Evolutionary conservation across 345 rosid species (phyloP), one percentile per base, ranked within the genome.

Genomic region (Brassica carinata): DNA sequence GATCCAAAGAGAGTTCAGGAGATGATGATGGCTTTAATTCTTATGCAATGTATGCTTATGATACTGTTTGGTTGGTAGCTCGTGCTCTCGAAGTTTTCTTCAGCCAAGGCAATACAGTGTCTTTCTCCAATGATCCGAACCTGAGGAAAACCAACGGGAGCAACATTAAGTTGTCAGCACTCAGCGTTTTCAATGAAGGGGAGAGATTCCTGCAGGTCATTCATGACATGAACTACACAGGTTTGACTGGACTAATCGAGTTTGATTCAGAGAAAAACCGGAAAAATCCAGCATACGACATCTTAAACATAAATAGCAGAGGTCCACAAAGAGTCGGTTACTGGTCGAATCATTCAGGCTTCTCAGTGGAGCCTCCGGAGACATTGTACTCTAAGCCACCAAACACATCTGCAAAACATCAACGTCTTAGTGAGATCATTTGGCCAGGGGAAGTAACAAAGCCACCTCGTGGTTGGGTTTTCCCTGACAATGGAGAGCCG

Each of bases 51-150:
- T 93, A 86, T 73, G 99, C 98, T 71, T 95, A 95, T 79, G 99
- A 95, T 87, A 87, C 97, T 8, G 92, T 95, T 73, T 91, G 97
- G 98, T 86, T 95, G 81, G 94, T 86, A 79, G 98, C 99, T 34
- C 89, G 78, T 23, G 97, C 97, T 71, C 93, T 95, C 4, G 90
- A 91, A 45, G 67, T 62, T 62, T 95, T 87, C 76, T 75, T 93
- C 82, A 81, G 72, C 5, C 77, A 84, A 74, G 93, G 92, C n/a
- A 90, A 94, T 71, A 82, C 80, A 62, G 48, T 91, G 72, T 87
- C 98, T 79, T 90, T 88, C 87, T 90, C 98, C 6, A 1, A 30
- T 23, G 98, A 91, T 81, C 90, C 87, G 2, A 89, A 76, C 64
- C 77, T 93, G 80, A 80, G 27, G 0, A 81, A 84, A 64, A 72